Evolutionary conservation across 2,329 filamentous ascomycete genomes (phyloP).

Genomic region (Neonectria faginata): DNA sequence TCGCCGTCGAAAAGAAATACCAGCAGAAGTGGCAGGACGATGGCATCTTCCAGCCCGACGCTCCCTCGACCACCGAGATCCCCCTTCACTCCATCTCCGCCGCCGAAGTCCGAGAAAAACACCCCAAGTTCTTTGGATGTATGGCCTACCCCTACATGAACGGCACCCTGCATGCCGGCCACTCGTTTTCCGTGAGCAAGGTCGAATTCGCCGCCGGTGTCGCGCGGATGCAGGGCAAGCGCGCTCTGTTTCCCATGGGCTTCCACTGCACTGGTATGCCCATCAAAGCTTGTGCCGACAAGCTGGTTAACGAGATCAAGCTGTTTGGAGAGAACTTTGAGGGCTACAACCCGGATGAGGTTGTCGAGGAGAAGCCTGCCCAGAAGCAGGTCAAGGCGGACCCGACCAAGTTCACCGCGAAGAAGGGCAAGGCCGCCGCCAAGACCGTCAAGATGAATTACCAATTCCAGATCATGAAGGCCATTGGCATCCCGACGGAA

Average conservation of each 20-base stretch:
- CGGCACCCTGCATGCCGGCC: constrained; percentile 88
- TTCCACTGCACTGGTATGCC: constrained; percentile 97
- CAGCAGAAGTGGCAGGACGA: constrained; percentile 72
- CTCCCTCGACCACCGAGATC: constrained; percentile 82
- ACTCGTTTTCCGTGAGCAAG: constrained; percentile 92
- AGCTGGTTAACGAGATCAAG: constrained; percentile 89
- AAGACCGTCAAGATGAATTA: constrained; percentile 96
- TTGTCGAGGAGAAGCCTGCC: constrained; percentile 64
- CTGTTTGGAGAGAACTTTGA: constrained; percentile 91
- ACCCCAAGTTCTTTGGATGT: constrained; percentile 89
- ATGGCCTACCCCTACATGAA: constrained; percentile 78
- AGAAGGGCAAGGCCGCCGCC: constrained; percentile 90
- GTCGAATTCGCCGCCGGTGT: constrained; percentile 92
- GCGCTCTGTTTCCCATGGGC: constrained; percentile 87
- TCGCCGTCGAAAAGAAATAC: constrained; percentile 90
- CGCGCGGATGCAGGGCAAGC: constrained; percentile 90
- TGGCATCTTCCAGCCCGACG: constrained; percentile 83
- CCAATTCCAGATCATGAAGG: constrained; percentile 94
- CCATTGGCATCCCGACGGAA: constrained; percentile 85
- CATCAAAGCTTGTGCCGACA: constrained; percentile 97
- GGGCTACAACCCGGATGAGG: constrained; percentile 73
- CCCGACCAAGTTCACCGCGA: constrained; percentile 89
- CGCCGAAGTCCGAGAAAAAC: constrained; percentile 79
- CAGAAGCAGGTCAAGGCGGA: constrained; percentile 81
- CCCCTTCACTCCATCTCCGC: constrained; percentile 79